Evolutionary conservation across 1,284 basidiomycete genomes (phyloP).

Genomic region (Pterulicium gracile): DNA sequence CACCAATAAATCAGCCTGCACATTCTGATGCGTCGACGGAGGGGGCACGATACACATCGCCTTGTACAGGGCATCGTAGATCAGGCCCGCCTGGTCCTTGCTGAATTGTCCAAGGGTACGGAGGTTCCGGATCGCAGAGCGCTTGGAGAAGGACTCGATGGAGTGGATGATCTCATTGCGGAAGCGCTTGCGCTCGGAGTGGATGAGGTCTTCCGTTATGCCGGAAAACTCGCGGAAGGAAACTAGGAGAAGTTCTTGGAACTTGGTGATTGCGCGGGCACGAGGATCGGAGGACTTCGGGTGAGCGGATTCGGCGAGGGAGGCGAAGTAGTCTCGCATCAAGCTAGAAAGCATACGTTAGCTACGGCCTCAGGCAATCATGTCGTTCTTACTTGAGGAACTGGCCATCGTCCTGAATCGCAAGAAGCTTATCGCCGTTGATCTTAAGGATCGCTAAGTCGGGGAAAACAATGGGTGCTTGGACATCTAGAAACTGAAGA

Average conservation of each 20-base stretch:
- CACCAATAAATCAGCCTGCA: slow-evolving; percentile 32
- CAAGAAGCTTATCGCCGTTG: slow-evolving; percentile 90
- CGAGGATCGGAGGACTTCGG: slow-evolving; percentile 84
- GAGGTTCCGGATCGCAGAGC: slow-evolving; percentile 88
- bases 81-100: slow-evolving; percentile 83
- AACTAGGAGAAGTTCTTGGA: slow-evolving; percentile 93
- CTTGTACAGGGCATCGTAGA: slow-evolving; percentile 88
- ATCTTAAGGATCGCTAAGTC: slow-evolving; percentile 88
- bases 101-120: slow-evolving; percentile 72
- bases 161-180: slow-evolving; percentile 87
- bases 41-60: slow-evolving; percentile 76
- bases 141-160: slow-evolving; percentile 93
- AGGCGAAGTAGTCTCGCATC: slow-evolving; percentile 91
- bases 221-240: slow-evolving; percentile 97
- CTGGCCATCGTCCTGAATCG: slow-evolving; percentile 94
- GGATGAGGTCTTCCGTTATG: slow-evolving; percentile 94
- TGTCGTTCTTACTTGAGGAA: slow-evolving; percentile 83
- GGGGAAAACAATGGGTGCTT: slow-evolving; percentile 8
- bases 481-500: slow-evolving; percentile 3
- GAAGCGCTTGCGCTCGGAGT: slow-evolving; percentile 78
- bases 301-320: slow-evolving; percentile 91
- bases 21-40: slow-evolving; percentile 34
- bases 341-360: slow-evolving; percentile 35
- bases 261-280: slow-evolving; percentile 90
- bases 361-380: too few species aligned